Evolutionary conservation across 2,329 filamentous ascomycete species (phyloP).

Genomic region (Pseudocercospora fijiensis): DNA sequence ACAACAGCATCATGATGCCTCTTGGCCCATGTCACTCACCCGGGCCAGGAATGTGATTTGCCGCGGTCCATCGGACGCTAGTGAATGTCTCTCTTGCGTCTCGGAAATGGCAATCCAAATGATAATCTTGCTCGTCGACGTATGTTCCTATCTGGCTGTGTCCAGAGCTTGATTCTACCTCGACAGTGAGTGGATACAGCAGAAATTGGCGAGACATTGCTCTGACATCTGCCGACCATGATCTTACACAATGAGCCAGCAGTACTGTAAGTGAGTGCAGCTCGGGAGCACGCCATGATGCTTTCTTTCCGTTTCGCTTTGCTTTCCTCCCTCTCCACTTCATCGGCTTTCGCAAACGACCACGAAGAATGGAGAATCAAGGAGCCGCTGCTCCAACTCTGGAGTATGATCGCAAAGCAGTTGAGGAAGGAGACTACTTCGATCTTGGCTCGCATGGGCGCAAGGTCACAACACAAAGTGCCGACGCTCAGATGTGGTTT

Average conservation of each 20-base stretch:
- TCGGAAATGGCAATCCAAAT: background rate
- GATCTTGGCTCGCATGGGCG: constrained; percentile 61
- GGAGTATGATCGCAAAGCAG: constrained; percentile 3
- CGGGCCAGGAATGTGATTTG: background rate
- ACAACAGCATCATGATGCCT: background rate
- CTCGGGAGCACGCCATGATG: background rate
- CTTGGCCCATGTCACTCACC: background rate
- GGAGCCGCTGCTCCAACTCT: background rate
- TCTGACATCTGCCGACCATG: background rate
- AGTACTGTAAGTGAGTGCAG: background rate
- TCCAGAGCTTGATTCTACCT: background rate
- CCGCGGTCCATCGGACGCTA: background rate
- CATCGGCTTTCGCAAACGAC: background rate
- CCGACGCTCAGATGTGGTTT: constrained; percentile 65
- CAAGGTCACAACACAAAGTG: constrained; percentile 54
- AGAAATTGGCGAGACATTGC: background rate
- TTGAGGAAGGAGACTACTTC: constrained; percentile 38
- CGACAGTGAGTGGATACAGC: background rate
- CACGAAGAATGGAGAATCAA: constrained; percentile 5
- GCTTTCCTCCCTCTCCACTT: background rate
- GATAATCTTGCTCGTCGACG: background rate
- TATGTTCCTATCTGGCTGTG: background rate
- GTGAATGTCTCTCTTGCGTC: background rate
- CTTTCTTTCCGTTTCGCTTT: background rate
- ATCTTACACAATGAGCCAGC: background rate